phyloP scores from a whole-genome alignment of 2,329 filamentous ascomycete species.

The Apiospora arundinis region DNA sequence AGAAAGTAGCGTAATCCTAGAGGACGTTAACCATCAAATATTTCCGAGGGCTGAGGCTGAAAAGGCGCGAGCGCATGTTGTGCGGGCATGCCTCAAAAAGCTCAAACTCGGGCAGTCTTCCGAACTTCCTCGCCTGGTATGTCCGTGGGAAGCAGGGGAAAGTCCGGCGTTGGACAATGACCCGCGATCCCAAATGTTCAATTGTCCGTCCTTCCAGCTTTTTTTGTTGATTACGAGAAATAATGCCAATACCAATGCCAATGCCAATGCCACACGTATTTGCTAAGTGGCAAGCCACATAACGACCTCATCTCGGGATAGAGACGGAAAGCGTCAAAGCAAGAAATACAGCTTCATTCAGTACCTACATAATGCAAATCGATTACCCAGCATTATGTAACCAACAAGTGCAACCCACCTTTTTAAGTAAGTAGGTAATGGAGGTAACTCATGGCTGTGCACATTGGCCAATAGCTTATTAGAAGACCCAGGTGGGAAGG shows the following conservation, averaged over 20 bases:
- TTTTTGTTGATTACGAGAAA: neutral
- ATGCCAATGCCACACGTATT: neutral
- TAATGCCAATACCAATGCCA: neutral
- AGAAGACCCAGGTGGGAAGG: neutral
- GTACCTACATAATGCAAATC: neutral
- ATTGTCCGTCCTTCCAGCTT: neutral
- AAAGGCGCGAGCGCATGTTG: conserved; percentile 9
- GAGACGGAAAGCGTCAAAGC: neutral
- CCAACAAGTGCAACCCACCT: neutral
- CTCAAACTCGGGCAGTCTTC: neutral
- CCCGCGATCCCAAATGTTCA: neutral
- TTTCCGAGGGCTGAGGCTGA: neutral
- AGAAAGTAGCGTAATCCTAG: neutral
- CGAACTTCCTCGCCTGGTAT: neutral
- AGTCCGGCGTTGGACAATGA: conserved; percentile 10
- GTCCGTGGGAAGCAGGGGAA: conserved; percentile 4
- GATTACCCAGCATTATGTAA: neutral
- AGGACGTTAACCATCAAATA: neutral
- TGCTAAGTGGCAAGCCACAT: neutral
- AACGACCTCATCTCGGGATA: neutral
- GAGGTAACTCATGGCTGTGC: too few species aligned
- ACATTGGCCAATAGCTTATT: neutral
- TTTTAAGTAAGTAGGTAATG: neutral
- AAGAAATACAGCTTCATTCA: neutral
- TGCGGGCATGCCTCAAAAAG: conserved; percentile 1